A percentile compares a stretch with the other conserved stretches of the same genome.
Conservation (phyloP, 2,329 filamentous ascomycete genomes). For the Epicoccum nigrum region DNA sequence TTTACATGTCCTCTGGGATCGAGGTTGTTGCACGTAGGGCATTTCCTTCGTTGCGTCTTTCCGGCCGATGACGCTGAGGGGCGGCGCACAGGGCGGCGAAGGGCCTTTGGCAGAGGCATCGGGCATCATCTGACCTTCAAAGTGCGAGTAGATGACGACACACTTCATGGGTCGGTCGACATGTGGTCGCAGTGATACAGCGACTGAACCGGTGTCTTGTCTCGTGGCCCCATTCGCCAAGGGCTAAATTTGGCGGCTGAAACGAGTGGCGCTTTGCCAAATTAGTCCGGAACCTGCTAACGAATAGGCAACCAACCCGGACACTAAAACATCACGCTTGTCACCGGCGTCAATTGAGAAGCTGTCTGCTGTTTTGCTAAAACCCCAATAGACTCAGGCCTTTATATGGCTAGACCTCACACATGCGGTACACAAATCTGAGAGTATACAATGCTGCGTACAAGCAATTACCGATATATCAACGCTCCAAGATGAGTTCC, state of each 20-base stretch:
- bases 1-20: constrained; percentile 36
- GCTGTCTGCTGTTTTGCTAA: too few species aligned
- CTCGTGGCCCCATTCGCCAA: neutral
- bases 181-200: neutral
- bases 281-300: neutral
- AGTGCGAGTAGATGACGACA: constrained; percentile 1
- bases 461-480: too few species aligned
- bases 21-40: constrained; percentile 38
- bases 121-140: neutral
- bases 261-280: constrained; percentile 4
- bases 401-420: too few species aligned
- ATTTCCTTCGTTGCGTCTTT: constrained; percentile 29
- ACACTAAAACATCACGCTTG: neutral
- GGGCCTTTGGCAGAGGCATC: constrained; percentile 36
- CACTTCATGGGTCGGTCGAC: constrained; percentile 3
- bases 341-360: neutral
- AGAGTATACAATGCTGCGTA: too few species aligned
- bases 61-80: constrained; percentile 16
- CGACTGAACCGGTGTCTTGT: neutral
- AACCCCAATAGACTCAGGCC: too few species aligned
- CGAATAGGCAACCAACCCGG: neutral
- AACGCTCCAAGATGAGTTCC: too few species aligned
- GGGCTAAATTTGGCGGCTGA: constrained; percentile 7
- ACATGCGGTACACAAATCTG: too few species aligned
- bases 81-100: constrained; percentile 25